phyloP scores from a whole-genome alignment of 106 monocot genomes.

The Phalaenopsis aphrodite region DNA sequence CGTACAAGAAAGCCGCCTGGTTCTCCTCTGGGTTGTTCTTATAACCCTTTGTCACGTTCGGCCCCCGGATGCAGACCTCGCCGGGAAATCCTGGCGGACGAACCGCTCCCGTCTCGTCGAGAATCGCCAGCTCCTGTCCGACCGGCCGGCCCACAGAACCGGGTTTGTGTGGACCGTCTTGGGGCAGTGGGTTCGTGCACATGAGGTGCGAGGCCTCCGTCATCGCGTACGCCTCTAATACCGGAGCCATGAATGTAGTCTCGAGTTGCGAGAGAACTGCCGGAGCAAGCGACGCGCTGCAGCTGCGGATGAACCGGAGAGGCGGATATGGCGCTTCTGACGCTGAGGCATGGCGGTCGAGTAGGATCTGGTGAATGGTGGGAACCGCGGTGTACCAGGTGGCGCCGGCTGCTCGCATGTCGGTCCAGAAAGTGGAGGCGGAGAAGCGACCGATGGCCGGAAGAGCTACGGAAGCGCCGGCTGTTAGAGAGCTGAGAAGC shows the following conservation, averaged over 20 bases:
- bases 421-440: conserved; percentile 82
- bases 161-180: conserved; percentile 57
- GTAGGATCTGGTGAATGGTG: conserved; percentile 91
- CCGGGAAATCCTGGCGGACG: conserved; percentile 27
- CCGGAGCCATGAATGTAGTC: conserved; percentile 66
- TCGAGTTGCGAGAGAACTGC: conserved; percentile 49
- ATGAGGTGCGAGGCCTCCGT: conserved; percentile 89
- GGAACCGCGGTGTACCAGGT: conserved; percentile 99
- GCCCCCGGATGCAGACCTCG: conserved; percentile 81
- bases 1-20: conserved; percentile 58
- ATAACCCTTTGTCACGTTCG: conserved; percentile 80
- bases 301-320: conserved; percentile 92
- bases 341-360: conserved; percentile 53
- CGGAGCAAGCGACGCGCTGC: conserved; percentile 90
- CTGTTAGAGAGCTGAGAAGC: conserved; percentile 50
- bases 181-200: conserved; percentile 76
- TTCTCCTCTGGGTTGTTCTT: conserved; percentile 77
- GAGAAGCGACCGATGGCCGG: conserved; percentile 77
- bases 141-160: conserved; percentile 74
- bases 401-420: conserved; percentile 52
- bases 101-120: conserved; percentile 47
- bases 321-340: conserved; percentile 60
- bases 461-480: conserved; percentile 53
- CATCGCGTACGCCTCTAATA: conserved; percentile 96
- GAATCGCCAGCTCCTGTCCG: conserved; percentile 62